These are phyloP conservation scores for Fragilaria crotonensis DNA, from an alignment of 108 stramenopile genomes.

Conservation along the genomic window DNA sequence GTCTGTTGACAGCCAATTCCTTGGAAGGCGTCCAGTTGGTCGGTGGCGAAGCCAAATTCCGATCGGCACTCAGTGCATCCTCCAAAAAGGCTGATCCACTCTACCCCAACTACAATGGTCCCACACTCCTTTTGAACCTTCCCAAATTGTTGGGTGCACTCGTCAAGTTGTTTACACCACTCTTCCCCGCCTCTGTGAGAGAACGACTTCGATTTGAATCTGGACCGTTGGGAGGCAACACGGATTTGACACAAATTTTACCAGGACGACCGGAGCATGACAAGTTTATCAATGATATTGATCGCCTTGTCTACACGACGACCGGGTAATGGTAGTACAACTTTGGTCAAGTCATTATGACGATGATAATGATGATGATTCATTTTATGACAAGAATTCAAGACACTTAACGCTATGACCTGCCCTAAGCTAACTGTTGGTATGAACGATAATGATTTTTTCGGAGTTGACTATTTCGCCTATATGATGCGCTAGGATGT, in stretches of 20 bases:
- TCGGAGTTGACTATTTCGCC: too few species aligned
- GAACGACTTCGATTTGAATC: constrained; percentile 52
- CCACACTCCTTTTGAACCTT: constrained; percentile 71
- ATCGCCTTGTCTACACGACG: constrained; percentile 45
- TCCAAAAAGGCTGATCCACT: constrained; percentile 53
- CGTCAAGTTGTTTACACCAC: constrained; percentile 73
- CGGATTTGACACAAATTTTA: constrained; percentile 38
- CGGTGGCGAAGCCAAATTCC: constrained; percentile 50
- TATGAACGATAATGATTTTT: too few species aligned
- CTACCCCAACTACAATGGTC: constrained; percentile 60
- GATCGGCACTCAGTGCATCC: constrained; percentile 47
- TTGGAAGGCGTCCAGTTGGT: constrained; percentile 57
- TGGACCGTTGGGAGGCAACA: constrained; percentile 54
- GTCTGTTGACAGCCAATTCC: constrained; percentile 66
- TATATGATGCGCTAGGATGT: too few species aligned
- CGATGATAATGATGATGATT: too few species aligned
- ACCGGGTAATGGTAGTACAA: too few species aligned
- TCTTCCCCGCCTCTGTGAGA: constrained; percentile 62
- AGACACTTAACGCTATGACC: too few species aligned
- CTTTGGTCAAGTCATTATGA: too few species aligned
- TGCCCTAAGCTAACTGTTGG: too few species aligned
- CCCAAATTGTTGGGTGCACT: constrained; percentile 53
- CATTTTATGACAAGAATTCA: too few species aligned
- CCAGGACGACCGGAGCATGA: constrained; percentile 33
- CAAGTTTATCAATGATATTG: constrained; percentile 44